A percentile compares a stretch with the other conserved stretches of the same genome.
Conservation (phyloP, 225 moss, liverwort and hornwort species). For the Thuidium tamariscinum region DNA sequence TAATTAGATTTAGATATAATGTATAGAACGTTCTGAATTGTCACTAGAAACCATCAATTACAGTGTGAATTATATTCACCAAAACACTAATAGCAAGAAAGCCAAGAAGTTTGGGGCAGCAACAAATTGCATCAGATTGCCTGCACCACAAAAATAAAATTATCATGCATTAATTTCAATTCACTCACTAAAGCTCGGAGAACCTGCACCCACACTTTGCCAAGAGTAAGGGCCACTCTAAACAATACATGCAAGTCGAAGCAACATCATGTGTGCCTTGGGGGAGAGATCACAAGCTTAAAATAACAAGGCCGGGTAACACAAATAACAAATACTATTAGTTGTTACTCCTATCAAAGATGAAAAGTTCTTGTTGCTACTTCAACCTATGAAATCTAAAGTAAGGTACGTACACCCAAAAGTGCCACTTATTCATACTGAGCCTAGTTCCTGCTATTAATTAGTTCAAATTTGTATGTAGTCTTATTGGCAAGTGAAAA, state of each 20-base stretch:
- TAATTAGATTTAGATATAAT: too few species aligned
- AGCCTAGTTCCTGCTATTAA: too few species aligned
- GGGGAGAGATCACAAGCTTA: neutral
- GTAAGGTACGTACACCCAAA: too few species aligned
- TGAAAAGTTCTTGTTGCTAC: neutral
- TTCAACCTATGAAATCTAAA: neutral
- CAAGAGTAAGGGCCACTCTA: neutral
- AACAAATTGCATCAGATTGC: conserved; percentile 63
- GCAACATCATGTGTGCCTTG: neutral
- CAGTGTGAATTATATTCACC: conserved; percentile 26
- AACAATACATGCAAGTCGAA: neutral
- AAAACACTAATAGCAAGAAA: conserved; percentile 76
- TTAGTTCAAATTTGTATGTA: too few species aligned
- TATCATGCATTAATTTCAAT: neutral
- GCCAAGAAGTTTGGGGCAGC: conserved; percentile 69
- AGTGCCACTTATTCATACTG: too few species aligned
- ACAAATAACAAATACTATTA: neutral
- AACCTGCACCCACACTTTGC: neutral
- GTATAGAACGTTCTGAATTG: neutral
- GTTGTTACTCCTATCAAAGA: neutral
- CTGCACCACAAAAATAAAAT: conserved; percentile 8
- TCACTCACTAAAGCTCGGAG: neutral
- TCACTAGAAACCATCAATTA: neutral
- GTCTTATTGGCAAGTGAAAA: too few species aligned
- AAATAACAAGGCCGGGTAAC: neutral